phyloP scores from a whole-genome alignment of 2,329 filamentous ascomycete genomes.

The Cordyceps militaris region DNA sequence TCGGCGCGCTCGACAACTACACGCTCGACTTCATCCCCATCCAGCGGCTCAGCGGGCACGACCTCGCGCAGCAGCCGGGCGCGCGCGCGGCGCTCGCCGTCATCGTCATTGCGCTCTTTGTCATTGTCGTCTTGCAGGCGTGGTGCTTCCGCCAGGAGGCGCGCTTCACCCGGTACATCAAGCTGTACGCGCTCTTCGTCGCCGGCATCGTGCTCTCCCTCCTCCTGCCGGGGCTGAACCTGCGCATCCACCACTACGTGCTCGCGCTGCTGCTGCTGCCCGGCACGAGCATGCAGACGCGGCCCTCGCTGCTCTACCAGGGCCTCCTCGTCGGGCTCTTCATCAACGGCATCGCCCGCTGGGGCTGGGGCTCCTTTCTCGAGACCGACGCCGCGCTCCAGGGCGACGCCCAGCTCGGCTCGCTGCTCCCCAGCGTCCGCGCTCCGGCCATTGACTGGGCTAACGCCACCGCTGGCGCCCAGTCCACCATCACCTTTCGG shows the following conservation, averaged over 20 bases:
- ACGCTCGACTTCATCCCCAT: constrained; percentile 94
- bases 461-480: constrained; percentile 20
- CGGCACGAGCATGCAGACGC: constrained; percentile 81
- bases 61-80: constrained; percentile 82
- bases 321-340: constrained; percentile 86
- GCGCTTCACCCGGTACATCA: constrained; percentile 68
- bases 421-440: constrained; percentile 50
- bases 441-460: constrained; percentile 40
- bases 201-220: constrained; percentile 62
- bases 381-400: constrained; percentile 71
- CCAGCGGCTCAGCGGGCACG: constrained; percentile 81
- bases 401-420: constrained; percentile 58
- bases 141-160: constrained; percentile 84
- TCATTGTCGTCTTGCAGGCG: constrained; percentile 66
- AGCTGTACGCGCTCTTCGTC: constrained; percentile 66
- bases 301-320: constrained; percentile 79
- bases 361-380: constrained; percentile 86
- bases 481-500: constrained; percentile 59
- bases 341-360: constrained; percentile 86
- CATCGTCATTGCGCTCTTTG: constrained; percentile 63
- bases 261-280: constrained; percentile 79
- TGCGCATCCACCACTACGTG: constrained; percentile 94
- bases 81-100: constrained; percentile 75
- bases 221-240: constrained; percentile 64
- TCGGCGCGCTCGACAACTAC: constrained; percentile 88